phyloP scores from a whole-genome alignment of 768 basidiomycete genomes.

The Symmetrospora coprosmae region DNA sequence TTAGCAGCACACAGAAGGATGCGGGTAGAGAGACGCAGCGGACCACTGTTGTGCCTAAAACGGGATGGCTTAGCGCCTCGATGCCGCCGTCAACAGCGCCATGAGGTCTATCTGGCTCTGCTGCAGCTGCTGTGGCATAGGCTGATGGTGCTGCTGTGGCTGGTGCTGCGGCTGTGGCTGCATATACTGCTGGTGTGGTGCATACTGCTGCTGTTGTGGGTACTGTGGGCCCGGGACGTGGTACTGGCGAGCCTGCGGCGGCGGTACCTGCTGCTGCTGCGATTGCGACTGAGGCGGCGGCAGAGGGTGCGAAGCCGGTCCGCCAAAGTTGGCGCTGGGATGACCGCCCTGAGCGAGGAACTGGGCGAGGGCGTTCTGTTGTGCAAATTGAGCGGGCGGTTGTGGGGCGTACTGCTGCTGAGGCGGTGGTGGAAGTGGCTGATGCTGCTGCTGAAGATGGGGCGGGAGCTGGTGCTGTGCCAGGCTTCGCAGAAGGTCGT shows the following conservation, averaged over 20 bases:
- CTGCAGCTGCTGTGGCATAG: neutral
- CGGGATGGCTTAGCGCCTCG: neutral
- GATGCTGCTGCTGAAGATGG: neutral
- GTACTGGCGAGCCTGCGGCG: too few relatives aligned
- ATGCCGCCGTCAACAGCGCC: constrained; percentile 9
- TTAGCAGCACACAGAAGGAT: too few relatives aligned
- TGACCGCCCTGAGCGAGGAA: constrained; percentile 6
- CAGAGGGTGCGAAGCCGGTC: neutral
- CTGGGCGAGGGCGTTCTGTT: constrained; percentile 13
- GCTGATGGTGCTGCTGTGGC: neutral
- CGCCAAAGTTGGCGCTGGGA: too few relatives aligned
- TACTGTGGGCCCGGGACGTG: too few relatives aligned
- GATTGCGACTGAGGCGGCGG: neutral
- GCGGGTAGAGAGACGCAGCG: too few relatives aligned
- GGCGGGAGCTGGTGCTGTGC: too few relatives aligned
- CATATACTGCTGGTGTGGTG: too few relatives aligned
- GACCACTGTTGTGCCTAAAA: too few relatives aligned
- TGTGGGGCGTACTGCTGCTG: neutral
- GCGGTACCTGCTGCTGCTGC: neutral
- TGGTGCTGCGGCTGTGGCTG: too few relatives aligned
- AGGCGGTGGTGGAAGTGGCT: neutral
- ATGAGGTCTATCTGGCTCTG: constrained; percentile 21
- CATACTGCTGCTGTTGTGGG: too few relatives aligned
- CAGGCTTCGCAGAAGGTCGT: too few relatives aligned
- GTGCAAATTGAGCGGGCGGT: neutral